These are phyloP conservation scores for Scedosporium apiospermum DNA, from an alignment of 2,329 filamentous ascomycete genomes.

Conservation along the genomic window DNA sequence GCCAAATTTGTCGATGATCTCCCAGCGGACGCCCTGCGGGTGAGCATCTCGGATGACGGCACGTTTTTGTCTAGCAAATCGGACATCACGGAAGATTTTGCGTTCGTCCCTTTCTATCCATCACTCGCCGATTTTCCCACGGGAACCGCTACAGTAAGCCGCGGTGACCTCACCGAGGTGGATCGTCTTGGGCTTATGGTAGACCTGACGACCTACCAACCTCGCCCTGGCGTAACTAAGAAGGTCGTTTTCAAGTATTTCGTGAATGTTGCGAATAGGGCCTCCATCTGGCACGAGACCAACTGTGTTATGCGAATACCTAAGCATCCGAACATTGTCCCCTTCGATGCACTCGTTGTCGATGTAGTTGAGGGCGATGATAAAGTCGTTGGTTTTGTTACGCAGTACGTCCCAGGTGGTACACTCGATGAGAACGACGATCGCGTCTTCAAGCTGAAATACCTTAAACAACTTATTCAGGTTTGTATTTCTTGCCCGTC, in stretches of 20 bases:
- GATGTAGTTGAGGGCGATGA: conserved; percentile 21
- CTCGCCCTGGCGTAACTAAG: too few species aligned
- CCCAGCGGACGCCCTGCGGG: too few species aligned
- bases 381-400: conserved; percentile 16
- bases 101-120: too few species aligned
- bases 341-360: conserved; percentile 23
- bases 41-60: too few species aligned
- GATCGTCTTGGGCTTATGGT: too few species aligned
- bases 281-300: conserved; percentile 23
- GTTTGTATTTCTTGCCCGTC: neutral
- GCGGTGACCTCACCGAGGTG: too few species aligned
- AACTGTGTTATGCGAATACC: conserved; percentile 25
- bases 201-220: too few species aligned
- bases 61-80: too few species aligned
- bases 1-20: too few species aligned
- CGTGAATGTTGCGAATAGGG: conserved; percentile 13
- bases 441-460: neutral
- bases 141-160: too few species aligned
- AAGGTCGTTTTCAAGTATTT: conserved; percentile 9
- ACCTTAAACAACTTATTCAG: neutral
- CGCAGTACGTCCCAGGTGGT: neutral
- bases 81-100: too few species aligned
- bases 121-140: too few species aligned
- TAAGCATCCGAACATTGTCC: conserved; percentile 25
- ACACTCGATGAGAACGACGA: neutral